Conservation (phyloP, 2,329 filamentous ascomycete species). For the Scedosporium minutisporum region DNA sequence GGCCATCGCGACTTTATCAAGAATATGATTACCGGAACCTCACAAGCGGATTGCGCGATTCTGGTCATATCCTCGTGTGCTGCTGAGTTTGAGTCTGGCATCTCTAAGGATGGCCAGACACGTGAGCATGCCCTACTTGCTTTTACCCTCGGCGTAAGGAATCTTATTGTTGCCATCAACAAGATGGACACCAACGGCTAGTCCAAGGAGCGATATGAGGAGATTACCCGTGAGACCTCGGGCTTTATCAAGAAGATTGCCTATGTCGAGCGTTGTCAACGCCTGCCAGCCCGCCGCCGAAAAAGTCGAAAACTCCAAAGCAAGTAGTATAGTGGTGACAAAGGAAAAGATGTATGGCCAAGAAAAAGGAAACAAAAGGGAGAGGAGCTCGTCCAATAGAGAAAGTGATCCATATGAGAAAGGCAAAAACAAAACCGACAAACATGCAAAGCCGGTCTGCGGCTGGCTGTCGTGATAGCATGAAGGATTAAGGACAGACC, state of each 20-base stretch:
- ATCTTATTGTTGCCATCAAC: too few species aligned
- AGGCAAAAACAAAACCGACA: background rate
- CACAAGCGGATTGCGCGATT: constrained; percentile 98
- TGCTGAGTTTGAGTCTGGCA: constrained; percentile 99
- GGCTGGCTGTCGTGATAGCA: background rate
- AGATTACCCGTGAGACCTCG: too few species aligned
- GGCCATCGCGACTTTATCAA: constrained; percentile 99
- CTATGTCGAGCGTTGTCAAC: background rate
- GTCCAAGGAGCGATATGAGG: too few species aligned
- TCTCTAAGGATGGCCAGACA: constrained; percentile 99
- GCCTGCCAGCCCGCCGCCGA: background rate
- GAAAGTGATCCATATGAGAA: background rate
- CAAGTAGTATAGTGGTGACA: background rate
- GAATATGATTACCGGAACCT: constrained; percentile 99
- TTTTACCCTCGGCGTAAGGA: too few species aligned
- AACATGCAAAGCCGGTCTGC: background rate
- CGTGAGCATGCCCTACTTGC: too few species aligned
- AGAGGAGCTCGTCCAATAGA: background rate
- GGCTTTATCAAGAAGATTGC: constrained; percentile 99
- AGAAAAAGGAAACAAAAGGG: background rate
- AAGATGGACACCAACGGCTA: too few species aligned
- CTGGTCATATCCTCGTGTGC: constrained; percentile 99
- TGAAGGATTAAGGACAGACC: background rate
- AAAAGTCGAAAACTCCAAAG: background rate
- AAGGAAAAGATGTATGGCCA: background rate